Evolutionary conservation across 192 early-diverging fungal species (phyloP), one percentile per base, ranked within the genome.

Genomic region (Pilobolus umbonatus): DNA sequence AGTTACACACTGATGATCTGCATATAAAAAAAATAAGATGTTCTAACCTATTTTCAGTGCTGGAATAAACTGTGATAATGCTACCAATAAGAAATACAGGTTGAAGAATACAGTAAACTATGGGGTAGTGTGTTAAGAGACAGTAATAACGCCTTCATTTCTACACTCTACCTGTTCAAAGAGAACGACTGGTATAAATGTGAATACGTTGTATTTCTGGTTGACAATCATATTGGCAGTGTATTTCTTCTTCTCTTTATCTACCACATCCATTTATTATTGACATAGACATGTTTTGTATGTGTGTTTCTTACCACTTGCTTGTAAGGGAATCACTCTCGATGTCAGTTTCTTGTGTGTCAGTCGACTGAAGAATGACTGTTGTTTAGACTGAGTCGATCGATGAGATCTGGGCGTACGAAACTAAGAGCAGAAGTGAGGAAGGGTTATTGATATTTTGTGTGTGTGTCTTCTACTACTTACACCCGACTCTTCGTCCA

Each of bases 51-150:
- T 88, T 64, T 88, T 85, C 55, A 96, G 75, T 26, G 89, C 84
- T 31, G 92, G 91, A 24, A 96, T 80, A 61, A 98, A 86, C 74
- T 98, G 96, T 40, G 93, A 95, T 45, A 95, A 59, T 2, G 93
- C 90, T 6, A 98, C 93, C 7, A 95, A 75, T 52, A 98, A 71
- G 62, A 97, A 98, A 67, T 98, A 98, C 55, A 96, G 50, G 69
- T 98, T 96, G 77, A 96, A 93, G 58, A 98, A 95, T 57, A 92
- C 86, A 67, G 90, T 90, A 79, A 98, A 98, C 88, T 92, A 40
- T 9, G 3, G 7, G 26, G 29, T 12, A 57, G 15, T 17, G 43
- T 42, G 21, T 17, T 6, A 38, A 63, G 44, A 57, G 3, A 19
- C 49, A 51, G 2, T 11, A 5, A 25, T 47, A 24, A 4, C 26